Base-by-base conservation (phyloP, 805 yeast genomes). In the Starmera dryadoides region DNA sequence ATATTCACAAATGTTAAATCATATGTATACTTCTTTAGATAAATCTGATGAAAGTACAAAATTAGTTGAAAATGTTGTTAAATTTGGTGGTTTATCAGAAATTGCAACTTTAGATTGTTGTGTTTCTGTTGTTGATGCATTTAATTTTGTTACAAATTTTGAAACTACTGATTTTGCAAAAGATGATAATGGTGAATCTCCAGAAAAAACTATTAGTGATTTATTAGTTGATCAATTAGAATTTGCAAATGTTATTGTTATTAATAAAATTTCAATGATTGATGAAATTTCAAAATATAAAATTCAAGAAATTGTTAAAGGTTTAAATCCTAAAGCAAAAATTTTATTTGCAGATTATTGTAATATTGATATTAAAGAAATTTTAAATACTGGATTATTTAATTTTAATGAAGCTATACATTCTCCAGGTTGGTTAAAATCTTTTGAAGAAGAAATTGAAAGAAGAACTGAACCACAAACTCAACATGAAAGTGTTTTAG, bases 401-500 rank as follows among this genome's bases (percentile, higher is more conserved):
- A 62, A 62, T 37, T 69, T 66, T 48, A 69, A 66, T 21, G 64
- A 63, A 37, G 70, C 71, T 1, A 47, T 66, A 6, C 53, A 66
- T 2, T 61, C 69, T 20, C 68, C 73, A 4, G 73, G 73, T 6
- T 68, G 73, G 73, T 50, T 68, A 34, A 63, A 60, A 39, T 62
- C 68, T 45, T 49, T 68, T 14, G 58, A 66, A 38, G 70, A 66
- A 42, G 62, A 65, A 53, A 52, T 56, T 18, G 33, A 45, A 46
- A 55, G 66, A 43, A 49, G 52, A 31, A 40, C 54, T 11, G 55
- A 71, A 0, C 71, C 71, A 18, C 67, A 65, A 41, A 70, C 71
- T 3, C 71, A 68, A 46, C 66, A 71, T 4, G 71, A 65, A n/a
- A n/a, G n/a, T n/a, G n/a, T n/a, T n/a, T n/a, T n/a, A 41, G 73